Evolutionary conservation across 2,329 filamentous ascomycete species (phyloP).

Genomic region (Trichoderma koningii): DNA sequence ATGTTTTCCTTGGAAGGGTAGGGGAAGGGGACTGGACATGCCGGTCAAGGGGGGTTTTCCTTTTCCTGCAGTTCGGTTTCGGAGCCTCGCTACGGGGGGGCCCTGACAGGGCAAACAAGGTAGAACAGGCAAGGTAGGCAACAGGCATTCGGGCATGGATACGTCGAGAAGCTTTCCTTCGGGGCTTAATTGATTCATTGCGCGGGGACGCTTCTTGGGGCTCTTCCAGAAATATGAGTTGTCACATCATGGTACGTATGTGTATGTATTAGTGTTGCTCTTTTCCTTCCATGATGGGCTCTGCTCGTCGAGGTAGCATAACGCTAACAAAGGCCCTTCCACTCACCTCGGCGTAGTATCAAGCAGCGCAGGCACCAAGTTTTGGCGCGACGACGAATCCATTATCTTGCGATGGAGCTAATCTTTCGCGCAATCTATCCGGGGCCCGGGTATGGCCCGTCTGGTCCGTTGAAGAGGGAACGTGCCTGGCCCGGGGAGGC

Average conservation of each 20-base stretch:
- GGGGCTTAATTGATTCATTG: conserved; percentile 7
- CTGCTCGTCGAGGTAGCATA: conserved; percentile 18
- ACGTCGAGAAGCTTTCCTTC: conserved; percentile 3
- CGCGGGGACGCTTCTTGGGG: conserved; percentile 7
- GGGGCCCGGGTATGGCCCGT: conserved; percentile 25
- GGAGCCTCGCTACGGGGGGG: conserved; percentile 1
- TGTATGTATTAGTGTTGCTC: too few relatives aligned
- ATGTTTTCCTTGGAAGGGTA: not conserved
- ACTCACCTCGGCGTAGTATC: conserved; percentile 6
- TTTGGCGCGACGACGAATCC: conserved; percentile 6
- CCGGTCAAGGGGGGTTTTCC: not conserved
- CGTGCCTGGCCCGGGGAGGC: conserved; percentile 14
- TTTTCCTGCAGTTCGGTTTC: not conserved
- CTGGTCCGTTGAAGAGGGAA: conserved; percentile 19
- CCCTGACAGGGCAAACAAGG: not conserved
- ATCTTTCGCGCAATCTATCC: conserved; percentile 27
- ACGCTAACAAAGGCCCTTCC: conserved; percentile 3
- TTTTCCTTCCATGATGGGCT: conserved; percentile 8
- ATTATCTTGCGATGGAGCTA: conserved; percentile 25
- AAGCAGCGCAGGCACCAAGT: conserved; percentile 3
- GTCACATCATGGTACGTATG: conserved; percentile 2
- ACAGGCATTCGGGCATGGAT: not conserved
- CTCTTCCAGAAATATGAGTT: conserved; percentile 6
- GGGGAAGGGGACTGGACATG: not conserved
- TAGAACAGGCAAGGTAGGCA: not conserved